Percentiles rank a stretch among this genome's conserved stretches.
Conservation (phyloP, 2,329 filamentous ascomycete genomes). For the Cladosporium sp. region DNA sequence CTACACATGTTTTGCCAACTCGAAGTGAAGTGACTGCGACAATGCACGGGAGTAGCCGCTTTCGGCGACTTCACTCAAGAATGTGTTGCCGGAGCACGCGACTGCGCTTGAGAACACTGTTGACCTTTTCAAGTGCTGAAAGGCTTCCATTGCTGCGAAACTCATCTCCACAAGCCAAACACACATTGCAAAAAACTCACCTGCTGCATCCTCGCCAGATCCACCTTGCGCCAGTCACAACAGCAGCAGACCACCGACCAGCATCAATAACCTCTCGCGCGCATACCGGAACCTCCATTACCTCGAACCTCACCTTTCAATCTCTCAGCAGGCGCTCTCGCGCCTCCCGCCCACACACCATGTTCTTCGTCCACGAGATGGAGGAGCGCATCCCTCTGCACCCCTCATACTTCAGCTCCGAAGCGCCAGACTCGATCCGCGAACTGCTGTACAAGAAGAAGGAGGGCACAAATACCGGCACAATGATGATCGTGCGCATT, state of each 20-base stretch:
- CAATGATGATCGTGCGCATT: slow-evolving; percentile 97
- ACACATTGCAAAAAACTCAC: neutral
- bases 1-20: neutral
- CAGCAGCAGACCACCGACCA: neutral
- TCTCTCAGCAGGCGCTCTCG: neutral
- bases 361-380: slow-evolving; percentile 99
- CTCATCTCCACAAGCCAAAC: neutral
- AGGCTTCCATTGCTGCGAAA: slow-evolving; percentile 25
- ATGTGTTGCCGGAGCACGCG: slow-evolving; percentile 8
- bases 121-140: slow-evolving; percentile 27
- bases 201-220: neutral
- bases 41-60: slow-evolving; percentile 3
- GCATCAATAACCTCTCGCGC: neutral
- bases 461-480: slow-evolving; percentile 91
- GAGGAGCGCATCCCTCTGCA: slow-evolving; percentile 93
- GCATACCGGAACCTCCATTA: neutral
- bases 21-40: neutral
- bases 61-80: slow-evolving; percentile 15
- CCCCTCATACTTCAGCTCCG: slow-evolving; percentile 93
- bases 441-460: slow-evolving; percentile 88
- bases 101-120: slow-evolving; percentile 13
- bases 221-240: neutral
- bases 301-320: neutral
- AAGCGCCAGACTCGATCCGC: slow-evolving; percentile 88
- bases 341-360: slow-evolving; percentile 40